Evolutionary conservation across 257 asterid species (phyloP), one percentile per base, ranked within the genome.

Genomic region (Sherardia arvensis): DNA sequence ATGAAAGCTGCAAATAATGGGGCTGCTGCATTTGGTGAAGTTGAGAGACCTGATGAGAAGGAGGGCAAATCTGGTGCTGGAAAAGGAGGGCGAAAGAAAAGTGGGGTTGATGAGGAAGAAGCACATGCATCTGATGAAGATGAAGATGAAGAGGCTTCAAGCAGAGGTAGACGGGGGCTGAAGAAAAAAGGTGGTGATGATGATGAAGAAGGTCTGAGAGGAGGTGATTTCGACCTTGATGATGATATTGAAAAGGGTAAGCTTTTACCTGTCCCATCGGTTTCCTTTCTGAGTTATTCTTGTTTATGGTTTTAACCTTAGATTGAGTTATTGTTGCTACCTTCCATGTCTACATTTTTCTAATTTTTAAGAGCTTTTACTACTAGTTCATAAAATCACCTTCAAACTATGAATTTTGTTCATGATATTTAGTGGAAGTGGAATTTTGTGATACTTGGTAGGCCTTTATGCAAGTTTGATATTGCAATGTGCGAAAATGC

Each of bases 151-250:
- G 96, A 90, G 51, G 7, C 51, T 14, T 43, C 51, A 28, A 83
- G 97, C 69, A 93, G 80, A 76, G 79, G 11, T 68, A 87, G 97
- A 73, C 69, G 84, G 40, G 90, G 90, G 10, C 85, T 84, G 55
- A 80, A 80, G 65, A 85, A 77, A 79, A 85, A 71, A 69, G 56
- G 75, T 47, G 94, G 77, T 54, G 97, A 83, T 72, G 97, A 93
- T 76, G 97, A 93, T 75, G 99, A 90, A 77, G 98, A 92, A 85
- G 99, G 97, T 62, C 94, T 76, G 33, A 81, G 99, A 78, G 99
- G 99, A 38, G 99, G 97, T 45, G 99, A 93, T 80, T 95, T 85
- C 61, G 99, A 93, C 78, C 75, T 85, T 45, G 97, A 93, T 69
- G 97, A 93, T 71, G 97, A 90, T 76, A 83, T 93, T 60, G 99